Conservation (phyloP, 306 rosid genomes). For the Acacia acuminata region DNA sequence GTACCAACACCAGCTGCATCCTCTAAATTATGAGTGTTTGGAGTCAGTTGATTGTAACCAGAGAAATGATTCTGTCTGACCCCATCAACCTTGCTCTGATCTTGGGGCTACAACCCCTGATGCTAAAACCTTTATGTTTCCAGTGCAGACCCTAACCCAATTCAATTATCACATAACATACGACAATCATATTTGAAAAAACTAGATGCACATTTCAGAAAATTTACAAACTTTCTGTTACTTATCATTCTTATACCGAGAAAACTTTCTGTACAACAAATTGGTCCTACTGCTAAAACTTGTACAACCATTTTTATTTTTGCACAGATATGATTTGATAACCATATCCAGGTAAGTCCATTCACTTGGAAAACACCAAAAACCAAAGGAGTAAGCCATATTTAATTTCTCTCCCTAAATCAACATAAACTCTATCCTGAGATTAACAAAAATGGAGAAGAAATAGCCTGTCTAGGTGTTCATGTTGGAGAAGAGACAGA, state of each 20-base stretch:
- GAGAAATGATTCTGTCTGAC: too few species aligned
- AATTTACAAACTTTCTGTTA: neutral
- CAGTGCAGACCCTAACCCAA: too few species aligned
- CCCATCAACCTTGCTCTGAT: too few species aligned
- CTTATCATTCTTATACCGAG: neutral
- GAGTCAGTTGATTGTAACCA: too few species aligned
- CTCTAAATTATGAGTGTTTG: too few species aligned
- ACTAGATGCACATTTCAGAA: neutral
- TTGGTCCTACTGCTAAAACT: constrained; percentile 2
- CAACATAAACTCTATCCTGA: neutral
- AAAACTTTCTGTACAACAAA: constrained; percentile 19
- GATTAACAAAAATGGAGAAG: neutral
- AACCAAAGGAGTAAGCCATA: neutral
- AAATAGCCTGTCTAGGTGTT: neutral
- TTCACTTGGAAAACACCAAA: neutral
- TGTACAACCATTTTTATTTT: neutral
- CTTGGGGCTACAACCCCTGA: too few species aligned
- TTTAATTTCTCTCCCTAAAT: too few species aligned
- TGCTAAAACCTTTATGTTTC: too few species aligned
- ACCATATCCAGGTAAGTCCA: neutral
- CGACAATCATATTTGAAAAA: too few species aligned
- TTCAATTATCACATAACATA: too few species aligned
- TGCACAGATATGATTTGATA: neutral
- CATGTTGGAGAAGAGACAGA: neutral
- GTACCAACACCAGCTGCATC: too few species aligned